Evolutionary conservation across 2,329 filamentous ascomycete genomes (phyloP).

Genomic region (Penicillium griseofulvum): DNA sequence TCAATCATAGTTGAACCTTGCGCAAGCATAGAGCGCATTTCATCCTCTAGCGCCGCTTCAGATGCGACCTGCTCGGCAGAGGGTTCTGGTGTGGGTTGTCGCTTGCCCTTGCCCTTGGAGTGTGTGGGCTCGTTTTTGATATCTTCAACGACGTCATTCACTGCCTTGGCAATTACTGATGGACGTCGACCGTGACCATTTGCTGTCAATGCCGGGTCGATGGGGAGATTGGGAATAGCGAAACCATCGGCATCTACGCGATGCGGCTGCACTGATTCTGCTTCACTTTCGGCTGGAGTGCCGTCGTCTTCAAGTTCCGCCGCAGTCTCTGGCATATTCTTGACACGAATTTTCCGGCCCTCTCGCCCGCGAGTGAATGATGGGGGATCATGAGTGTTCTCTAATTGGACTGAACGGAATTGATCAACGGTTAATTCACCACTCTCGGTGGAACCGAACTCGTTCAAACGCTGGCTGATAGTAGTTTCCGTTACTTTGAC

Average conservation of each 20-base stretch:
- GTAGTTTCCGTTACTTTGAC: slow-evolving; percentile 95
- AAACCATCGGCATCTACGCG: slow-evolving; percentile 67
- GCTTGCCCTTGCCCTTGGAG: slow-evolving; percentile 31
- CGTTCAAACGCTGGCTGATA: slow-evolving; percentile 83
- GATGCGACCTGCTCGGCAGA: slow-evolving; percentile 61
- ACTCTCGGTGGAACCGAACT: slow-evolving; percentile 84
- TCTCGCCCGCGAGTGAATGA: slow-evolving; percentile 63
- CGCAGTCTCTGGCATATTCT: slow-evolving; percentile 35
- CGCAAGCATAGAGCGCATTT: slow-evolving; percentile 66
- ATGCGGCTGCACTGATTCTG: slow-evolving; percentile 29
- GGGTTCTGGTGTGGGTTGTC: slow-evolving; percentile 46
- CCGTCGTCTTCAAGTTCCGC: slow-evolving; percentile 49
- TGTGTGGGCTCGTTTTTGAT: slow-evolving; percentile 18
- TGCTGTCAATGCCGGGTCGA: slow-evolving; percentile 44
- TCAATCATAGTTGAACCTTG: slow-evolving; percentile 39
- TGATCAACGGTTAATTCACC: slow-evolving; percentile 84
- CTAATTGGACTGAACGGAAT: slow-evolving; percentile 59
- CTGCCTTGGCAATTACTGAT: slow-evolving; percentile 16
- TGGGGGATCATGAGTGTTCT: slow-evolving; percentile 76
- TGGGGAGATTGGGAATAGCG: slow-evolving; percentile 56
- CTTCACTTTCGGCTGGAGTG: slow-evolving; percentile 18
- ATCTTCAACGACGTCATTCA: slow-evolving; percentile 25
- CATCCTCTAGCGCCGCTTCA: slow-evolving; percentile 60
- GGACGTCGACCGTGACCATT: slow-evolving; percentile 18
- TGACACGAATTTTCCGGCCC: slow-evolving; percentile 53